Evolutionary conservation across 192 early-diverging fungal genomes (phyloP).

Genomic region (Backusella sp.): DNA sequence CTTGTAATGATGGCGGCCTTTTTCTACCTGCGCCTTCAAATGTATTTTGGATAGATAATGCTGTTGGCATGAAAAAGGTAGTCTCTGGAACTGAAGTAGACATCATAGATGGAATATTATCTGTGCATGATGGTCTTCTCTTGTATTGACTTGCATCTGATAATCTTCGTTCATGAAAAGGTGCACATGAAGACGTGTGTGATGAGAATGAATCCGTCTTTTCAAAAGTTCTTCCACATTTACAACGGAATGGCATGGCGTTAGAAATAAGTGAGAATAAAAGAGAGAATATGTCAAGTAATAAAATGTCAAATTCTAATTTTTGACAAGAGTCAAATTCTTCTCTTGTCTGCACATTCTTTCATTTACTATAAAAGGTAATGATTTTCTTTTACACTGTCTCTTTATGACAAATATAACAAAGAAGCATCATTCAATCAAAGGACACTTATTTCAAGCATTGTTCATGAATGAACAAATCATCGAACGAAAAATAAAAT

Average conservation of each 20-base stretch:
- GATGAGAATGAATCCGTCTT: slow-evolving; percentile 10
- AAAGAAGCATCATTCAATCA: neutral
- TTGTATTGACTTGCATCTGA: neutral
- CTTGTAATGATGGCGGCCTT: neutral
- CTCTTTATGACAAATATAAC: neutral
- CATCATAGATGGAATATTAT: neutral
- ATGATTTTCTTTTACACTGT: neutral
- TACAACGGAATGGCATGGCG: slow-evolving; percentile 7
- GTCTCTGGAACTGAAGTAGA: neutral
- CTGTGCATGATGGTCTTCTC: neutral
- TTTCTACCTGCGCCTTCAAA: slow-evolving; percentile 1
- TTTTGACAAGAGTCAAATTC: neutral
- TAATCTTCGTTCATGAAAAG: neutral
- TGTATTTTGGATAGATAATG: neutral
- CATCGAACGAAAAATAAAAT: neutral
- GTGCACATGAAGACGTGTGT: neutral
- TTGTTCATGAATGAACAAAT: neutral
- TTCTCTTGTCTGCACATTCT: neutral
- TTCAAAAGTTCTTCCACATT: slow-evolving; percentile 14
- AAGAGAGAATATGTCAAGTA: neutral
- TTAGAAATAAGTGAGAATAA: neutral
- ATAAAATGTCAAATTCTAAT: neutral
- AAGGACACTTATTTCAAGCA: neutral
- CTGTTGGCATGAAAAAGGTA: neutral
- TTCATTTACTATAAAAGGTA: neutral